These are phyloP conservation scores for Artemisia tridentata DNA, from an alignment of 129 eudicot genomes.

Conservation along the genomic window DNA sequence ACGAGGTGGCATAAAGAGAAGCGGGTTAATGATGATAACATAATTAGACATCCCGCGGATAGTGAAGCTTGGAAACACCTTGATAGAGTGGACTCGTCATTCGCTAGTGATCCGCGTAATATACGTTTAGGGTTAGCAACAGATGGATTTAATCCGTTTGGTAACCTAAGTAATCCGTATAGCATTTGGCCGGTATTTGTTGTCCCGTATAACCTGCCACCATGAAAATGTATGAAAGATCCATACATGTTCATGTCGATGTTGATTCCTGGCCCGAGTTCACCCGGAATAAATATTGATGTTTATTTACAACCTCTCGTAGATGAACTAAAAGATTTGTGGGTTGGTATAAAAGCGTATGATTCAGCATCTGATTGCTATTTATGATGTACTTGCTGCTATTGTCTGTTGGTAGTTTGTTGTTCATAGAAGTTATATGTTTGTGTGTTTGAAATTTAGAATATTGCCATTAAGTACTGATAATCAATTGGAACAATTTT, in stretches of 20 bases:
- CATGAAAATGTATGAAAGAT: too few species aligned
- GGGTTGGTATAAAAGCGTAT: too few species aligned
- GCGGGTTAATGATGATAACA: neutral
- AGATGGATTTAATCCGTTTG: neutral
- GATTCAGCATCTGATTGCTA: neutral
- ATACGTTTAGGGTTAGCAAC: neutral
- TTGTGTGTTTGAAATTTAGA: neutral
- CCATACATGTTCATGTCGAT: too few species aligned
- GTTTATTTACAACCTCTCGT: too few species aligned
- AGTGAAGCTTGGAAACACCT: conserved; percentile 20
- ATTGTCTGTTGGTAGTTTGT: too few species aligned
- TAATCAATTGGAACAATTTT: too few species aligned
- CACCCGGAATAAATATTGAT: too few species aligned
- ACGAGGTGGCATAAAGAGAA: neutral
- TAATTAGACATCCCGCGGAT: neutral
- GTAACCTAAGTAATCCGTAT: neutral
- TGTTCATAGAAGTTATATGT: too few species aligned
- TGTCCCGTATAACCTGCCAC: too few species aligned
- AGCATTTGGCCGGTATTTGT: too few species aligned
- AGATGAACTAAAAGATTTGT: too few species aligned
- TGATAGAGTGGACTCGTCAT: neutral
- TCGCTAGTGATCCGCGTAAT: neutral
- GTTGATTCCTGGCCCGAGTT: too few species aligned
- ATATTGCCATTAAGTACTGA: neutral
- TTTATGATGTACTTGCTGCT: conserved; percentile 10